A percentile compares a stretch with the other conserved stretches of the same genome.
Conservation (phyloP, 805 yeast species). For the Candida yuanshanica region DNA sequence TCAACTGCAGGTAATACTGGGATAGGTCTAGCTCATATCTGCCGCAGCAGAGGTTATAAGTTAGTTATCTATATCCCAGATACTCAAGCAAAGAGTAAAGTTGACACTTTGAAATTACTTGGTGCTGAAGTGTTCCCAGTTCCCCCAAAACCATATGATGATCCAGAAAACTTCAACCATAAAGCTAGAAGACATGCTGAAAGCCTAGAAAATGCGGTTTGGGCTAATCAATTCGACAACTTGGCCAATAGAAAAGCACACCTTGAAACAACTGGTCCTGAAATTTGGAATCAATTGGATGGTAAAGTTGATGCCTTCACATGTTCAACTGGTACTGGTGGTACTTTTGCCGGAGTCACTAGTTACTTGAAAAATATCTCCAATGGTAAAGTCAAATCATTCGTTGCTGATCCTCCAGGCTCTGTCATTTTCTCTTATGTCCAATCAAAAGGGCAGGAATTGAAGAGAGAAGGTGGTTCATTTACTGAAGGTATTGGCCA, state of each 20-base stretch:
- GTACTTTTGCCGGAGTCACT: slow-evolving; percentile 84
- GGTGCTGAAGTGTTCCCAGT: slow-evolving; percentile 90
- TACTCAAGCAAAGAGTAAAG: slow-evolving; percentile 77
- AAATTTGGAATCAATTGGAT: slow-evolving; percentile 78
- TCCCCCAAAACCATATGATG: slow-evolving; percentile 77
- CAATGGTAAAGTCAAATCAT: slow-evolving; percentile 53
- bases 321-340: slow-evolving; percentile 91
- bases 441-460: slow-evolving; percentile 58
- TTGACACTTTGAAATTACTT: slow-evolving; percentile 62
- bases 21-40: slow-evolving; percentile 78
- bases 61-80: slow-evolving; percentile 89
- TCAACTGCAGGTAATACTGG: slow-evolving; percentile 98
- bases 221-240: slow-evolving; percentile 93
- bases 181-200: slow-evolving; percentile 86
- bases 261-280: slow-evolving; percentile 88
- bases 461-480: slow-evolving; percentile 74
- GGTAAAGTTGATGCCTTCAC: slow-evolving; percentile 82
- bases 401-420: slow-evolving; percentile 93
- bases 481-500: slow-evolving; percentile 97
- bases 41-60: slow-evolving; percentile 77
- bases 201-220: slow-evolving; percentile 66
- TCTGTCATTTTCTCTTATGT: slow-evolving; percentile 77
- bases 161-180: slow-evolving; percentile 83
- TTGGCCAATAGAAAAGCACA: slow-evolving; percentile 85
- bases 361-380: slow-evolving; percentile 69